Conservation (phyloP, 225 moss, liverwort and hornwort genomes). For the Straminergon stramineum region DNA sequence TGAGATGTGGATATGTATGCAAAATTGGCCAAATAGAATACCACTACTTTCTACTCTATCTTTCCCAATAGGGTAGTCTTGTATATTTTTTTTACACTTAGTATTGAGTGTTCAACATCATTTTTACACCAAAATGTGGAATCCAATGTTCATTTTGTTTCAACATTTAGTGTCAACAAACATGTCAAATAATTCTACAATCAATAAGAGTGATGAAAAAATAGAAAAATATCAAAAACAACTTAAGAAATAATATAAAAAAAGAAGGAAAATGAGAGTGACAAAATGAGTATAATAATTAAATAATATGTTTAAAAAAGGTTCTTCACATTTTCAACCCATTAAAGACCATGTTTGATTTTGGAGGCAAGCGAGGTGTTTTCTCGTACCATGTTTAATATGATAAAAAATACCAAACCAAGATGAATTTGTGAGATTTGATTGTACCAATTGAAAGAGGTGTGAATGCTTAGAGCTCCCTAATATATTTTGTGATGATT, state of each 20-base stretch:
- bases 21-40: not conserved
- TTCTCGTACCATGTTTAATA: too few relatives aligned
- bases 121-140: not conserved
- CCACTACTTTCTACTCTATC: not conserved
- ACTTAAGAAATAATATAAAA: too few relatives aligned
- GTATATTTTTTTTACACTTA: not conserved
- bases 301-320: not conserved
- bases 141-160: not conserved
- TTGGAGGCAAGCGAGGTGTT: too few relatives aligned
- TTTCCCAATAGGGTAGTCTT: not conserved
- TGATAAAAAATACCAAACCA: too few relatives aligned
- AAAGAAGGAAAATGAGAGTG: not conserved
- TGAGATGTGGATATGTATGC: not conserved
- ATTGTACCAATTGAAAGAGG: too few relatives aligned
- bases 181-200: not conserved
- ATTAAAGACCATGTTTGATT: too few relatives aligned
- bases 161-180: not conserved
- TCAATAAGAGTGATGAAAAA: not conserved
- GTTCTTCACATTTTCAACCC: not conserved
- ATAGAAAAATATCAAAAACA: not conserved
- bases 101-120: not conserved
- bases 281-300: too few relatives aligned
- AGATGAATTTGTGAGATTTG: too few relatives aligned
- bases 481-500: too few relatives aligned
- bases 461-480: too few relatives aligned